Base-by-base conservation (phyloP, 2,329 filamentous ascomycete species). In the Epichloe scottii region DNA sequence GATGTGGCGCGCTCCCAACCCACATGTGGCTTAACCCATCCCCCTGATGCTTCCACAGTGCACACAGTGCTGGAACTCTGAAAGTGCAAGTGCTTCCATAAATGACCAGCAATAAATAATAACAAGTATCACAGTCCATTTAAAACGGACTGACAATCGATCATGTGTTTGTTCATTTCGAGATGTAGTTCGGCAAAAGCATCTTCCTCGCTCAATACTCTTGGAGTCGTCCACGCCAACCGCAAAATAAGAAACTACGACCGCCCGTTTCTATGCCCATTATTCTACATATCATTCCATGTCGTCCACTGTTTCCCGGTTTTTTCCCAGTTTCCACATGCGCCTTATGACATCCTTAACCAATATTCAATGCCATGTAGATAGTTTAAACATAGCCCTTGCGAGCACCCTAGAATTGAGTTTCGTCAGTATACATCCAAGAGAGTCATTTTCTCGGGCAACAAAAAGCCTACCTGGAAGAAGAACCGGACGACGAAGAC, bases 401-500 rank as follows among this genome's bases (percentile, higher is more conserved):
- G 60, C 81, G 74, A 49, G 81, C 81, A 51, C 81, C 81, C 77
- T 82, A 44, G 30, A 47, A 44, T 19, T n/a, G 19, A 17, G 40
- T 34, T 14, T 12, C 44, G 30, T 63, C 50, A 61, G 54, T 47
- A 39, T 17, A 34, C 14, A 26, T 17, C 4, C 14, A 11, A 5
- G 2, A 45, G 2, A 41, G n/a, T 11, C 38, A 40, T 17, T 49
- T 17, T 23, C 15, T 37, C 11, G 7, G 21, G 14, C 21, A 6
- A 7, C 7, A 1, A 12, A 8, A 15, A 15, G 55, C 60, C 34
- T 71, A 79, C 89, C 76, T 96, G 91, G 81, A 98, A 98, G 75
- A 98, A 98, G 83, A 97, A 97, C 58, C 89, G 77, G 61, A 98
- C 93, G 60, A 98, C 84, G 68, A 97, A 96, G 48, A 98, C 93